These are phyloP conservation scores for Fragaria vesca DNA, from an alignment of 306 rosid genomes.

Conservation along the genomic window DNA sequence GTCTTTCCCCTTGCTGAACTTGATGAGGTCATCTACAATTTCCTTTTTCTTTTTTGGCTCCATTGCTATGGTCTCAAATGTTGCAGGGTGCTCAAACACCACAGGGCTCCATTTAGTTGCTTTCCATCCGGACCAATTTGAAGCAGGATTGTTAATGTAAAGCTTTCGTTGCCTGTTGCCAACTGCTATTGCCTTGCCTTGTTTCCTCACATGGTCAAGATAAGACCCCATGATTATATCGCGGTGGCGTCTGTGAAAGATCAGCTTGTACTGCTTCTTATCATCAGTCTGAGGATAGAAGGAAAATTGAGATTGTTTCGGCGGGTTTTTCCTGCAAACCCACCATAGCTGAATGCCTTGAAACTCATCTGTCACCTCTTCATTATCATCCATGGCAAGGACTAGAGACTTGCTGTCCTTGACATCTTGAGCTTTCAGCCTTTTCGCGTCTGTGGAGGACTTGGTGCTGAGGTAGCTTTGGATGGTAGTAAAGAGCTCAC, in stretches of 20 bases:
- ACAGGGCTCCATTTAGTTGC: conserved; percentile 46
- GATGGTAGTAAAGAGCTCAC: conserved; percentile 39
- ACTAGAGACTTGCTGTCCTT: conserved; percentile 36
- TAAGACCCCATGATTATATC: conserved; percentile 30
- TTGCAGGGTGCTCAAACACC: conserved; percentile 59
- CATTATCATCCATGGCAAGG: conserved; percentile 48
- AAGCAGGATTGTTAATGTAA: conserved; percentile 40
- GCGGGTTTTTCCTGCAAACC: conserved; percentile 16
- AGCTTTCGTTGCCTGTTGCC: conserved; percentile 45
- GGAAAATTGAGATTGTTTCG: neutral
- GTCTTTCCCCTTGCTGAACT: conserved; percentile 45
- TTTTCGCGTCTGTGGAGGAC: conserved; percentile 32
- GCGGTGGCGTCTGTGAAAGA: conserved; percentile 36
- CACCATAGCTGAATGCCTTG: conserved; percentile 47
- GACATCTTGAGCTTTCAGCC: conserved; percentile 46
- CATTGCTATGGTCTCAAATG: conserved; percentile 50
- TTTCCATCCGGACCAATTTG: conserved; percentile 23
- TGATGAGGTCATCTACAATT: conserved; percentile 42
- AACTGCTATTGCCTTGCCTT: conserved; percentile 26
- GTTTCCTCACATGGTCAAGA: conserved; percentile 36
- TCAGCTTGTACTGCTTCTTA: conserved; percentile 32
- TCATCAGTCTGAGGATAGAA: conserved; percentile 28
- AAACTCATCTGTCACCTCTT: conserved; percentile 43
- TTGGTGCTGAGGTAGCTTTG: conserved; percentile 40
- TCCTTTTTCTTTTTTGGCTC: conserved; percentile 42